These are phyloP conservation scores for Pilasporangium apinafurcum DNA, from an alignment of 352 stramenopile species.

Conservation along the genomic window DNA sequence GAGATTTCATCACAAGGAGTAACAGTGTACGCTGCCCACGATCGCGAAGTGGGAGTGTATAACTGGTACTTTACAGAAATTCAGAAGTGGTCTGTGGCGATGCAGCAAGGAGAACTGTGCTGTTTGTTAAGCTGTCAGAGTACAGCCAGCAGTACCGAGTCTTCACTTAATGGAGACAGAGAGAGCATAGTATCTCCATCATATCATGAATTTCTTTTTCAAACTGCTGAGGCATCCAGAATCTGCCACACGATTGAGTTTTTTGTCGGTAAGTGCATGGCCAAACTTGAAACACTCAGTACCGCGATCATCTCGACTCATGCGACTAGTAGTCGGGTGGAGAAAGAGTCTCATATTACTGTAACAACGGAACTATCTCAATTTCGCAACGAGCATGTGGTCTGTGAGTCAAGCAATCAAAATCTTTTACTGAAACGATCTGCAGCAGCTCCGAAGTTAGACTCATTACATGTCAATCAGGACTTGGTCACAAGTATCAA, in stretches of 20 bases:
- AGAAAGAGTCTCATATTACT: no score
- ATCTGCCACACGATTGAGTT: slow-evolving; percentile 75
- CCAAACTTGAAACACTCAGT: slow-evolving; percentile 62
- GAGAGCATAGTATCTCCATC: no score
- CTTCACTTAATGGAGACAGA: no score
- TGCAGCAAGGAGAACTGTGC: slow-evolving; percentile 44
- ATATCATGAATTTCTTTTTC: slow-evolving; percentile 51
- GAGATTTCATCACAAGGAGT: slow-evolving; percentile 59
- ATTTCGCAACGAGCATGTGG: no score
- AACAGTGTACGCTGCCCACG: slow-evolving; percentile 33
- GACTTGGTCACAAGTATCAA: no score
- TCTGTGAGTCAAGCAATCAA: no score
- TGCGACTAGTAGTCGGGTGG: no score
- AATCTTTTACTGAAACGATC: no score
- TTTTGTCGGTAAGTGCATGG: slow-evolving; percentile 74
- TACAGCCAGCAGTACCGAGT: not conserved
- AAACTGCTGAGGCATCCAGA: slow-evolving; percentile 33
- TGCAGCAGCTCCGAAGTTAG: no score
- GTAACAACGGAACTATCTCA: no score
- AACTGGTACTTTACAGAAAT: slow-evolving; percentile 80
- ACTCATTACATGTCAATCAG: no score
- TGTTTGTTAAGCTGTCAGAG: slow-evolving; percentile 49
- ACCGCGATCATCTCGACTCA: no score
- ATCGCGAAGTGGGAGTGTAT: slow-evolving; percentile 39
- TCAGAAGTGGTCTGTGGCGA: slow-evolving; percentile 66